phyloP scores from a whole-genome alignment of 768 basidiomycete species.

The Amanita pallidorosea region DNA sequence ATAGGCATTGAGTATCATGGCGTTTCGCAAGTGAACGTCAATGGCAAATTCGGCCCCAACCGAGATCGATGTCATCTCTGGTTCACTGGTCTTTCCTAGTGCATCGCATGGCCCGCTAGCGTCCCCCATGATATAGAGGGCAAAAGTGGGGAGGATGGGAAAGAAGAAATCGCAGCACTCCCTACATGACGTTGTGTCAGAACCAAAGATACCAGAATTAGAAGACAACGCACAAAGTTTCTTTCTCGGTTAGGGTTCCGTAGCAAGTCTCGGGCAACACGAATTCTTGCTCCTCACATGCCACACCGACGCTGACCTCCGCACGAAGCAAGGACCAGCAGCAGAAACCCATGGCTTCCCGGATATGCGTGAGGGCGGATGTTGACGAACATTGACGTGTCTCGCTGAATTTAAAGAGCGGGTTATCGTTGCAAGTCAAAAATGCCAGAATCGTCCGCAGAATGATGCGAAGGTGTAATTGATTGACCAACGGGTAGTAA shows the following conservation, averaged over 20 bases:
- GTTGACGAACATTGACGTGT: neutral
- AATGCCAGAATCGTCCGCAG: constrained; percentile 20
- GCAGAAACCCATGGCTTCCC: neutral
- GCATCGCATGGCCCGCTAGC: neutral
- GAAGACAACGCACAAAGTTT: constrained; percentile 24
- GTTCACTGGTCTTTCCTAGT: constrained; percentile 1
- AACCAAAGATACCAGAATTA: no score
- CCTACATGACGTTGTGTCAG: constrained; percentile 13
- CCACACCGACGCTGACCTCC: constrained; percentile 43
- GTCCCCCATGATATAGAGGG: constrained; percentile 39
- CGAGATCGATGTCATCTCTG: constrained; percentile 23
- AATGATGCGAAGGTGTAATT: constrained; percentile 20
- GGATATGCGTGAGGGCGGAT: neutral
- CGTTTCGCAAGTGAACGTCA: constrained; percentile 50
- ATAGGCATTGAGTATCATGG: constrained; percentile 45
- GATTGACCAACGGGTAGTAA: constrained; percentile 18
- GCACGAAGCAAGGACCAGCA: constrained; percentile 18
- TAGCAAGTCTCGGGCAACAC: constrained; percentile 44
- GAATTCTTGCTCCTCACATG: constrained; percentile 44
- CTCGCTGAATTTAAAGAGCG: neutral
- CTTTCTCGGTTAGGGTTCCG: constrained; percentile 40
- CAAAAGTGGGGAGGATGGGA: constrained; percentile 41
- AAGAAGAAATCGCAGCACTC: constrained; percentile 44
- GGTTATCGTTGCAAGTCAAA: neutral
- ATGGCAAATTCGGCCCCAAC: constrained; percentile 38